A percentile compares a stretch with the other conserved stretches of the same genome.
Conservation (phyloP, 2,329 filamentous ascomycete species). For the Hysterium pulicare region DNA sequence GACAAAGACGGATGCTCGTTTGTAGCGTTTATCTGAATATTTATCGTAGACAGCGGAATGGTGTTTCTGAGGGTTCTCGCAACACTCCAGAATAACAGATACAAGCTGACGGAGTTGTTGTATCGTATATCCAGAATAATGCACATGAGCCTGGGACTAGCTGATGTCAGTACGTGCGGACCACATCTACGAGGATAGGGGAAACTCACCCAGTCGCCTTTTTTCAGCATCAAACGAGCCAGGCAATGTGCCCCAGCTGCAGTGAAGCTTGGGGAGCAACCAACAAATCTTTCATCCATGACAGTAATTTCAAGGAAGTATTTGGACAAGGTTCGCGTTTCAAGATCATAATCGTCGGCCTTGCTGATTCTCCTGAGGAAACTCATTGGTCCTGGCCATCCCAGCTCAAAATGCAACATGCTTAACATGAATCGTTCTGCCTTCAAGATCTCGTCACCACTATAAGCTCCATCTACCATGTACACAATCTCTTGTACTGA, state of each 20-base stretch:
- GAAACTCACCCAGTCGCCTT: constrained; percentile 86
- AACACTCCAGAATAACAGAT: constrained; percentile 80
- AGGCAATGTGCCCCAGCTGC: constrained; percentile 92
- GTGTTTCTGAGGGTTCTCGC: constrained; percentile 74
- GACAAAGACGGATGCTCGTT: constrained; percentile 77
- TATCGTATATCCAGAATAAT: constrained; percentile 93
- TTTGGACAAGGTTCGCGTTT: constrained; percentile 92
- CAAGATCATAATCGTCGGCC: constrained; percentile 94
- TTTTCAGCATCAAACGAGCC: constrained; percentile 80
- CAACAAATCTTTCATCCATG: constrained; percentile 97
- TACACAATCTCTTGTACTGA: constrained; percentile 94
- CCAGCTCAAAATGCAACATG: constrained; percentile 92
- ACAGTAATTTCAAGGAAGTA: constrained; percentile 96
- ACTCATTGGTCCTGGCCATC: constrained; percentile 99
- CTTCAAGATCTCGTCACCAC: constrained; percentile 87
- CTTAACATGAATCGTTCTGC: constrained; percentile 97
- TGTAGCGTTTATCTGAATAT: constrained; percentile 83
- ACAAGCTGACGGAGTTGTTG: constrained; percentile 76
- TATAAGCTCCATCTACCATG: constrained; percentile 95
- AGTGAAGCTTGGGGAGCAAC: constrained; percentile 82
- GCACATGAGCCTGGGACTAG: constrained; percentile 76
- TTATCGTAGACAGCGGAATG: constrained; percentile 88
- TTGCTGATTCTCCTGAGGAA: constrained; percentile 97
- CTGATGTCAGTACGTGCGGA: constrained; percentile 40
- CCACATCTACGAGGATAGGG: not conserved